Evolutionary conservation across 192 early-diverging fungal species (phyloP).

Genomic region (Gaertneriomyces sp.): DNA sequence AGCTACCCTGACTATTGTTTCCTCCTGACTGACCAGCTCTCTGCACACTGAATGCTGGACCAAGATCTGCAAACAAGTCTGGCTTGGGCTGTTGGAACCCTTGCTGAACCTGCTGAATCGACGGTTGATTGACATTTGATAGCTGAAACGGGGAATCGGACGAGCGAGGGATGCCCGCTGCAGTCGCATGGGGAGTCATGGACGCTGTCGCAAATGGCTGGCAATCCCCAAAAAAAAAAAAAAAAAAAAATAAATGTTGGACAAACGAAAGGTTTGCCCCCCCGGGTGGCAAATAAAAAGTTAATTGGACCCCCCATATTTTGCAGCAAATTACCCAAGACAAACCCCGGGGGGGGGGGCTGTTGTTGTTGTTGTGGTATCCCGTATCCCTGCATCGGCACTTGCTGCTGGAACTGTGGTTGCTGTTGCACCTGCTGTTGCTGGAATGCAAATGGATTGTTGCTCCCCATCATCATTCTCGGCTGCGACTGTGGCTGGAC

Average conservation of each 20-base stretch:
- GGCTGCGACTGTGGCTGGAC: constrained; percentile 10
- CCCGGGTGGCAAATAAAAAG: background rate
- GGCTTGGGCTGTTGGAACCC: background rate
- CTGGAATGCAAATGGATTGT: constrained; percentile 13
- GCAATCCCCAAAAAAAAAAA: too few species aligned
- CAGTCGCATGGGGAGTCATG: too few species aligned
- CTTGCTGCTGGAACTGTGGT: constrained; percentile 15
- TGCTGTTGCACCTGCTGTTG: constrained; percentile 28
- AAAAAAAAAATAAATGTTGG: too few species aligned
- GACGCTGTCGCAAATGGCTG: too few species aligned
- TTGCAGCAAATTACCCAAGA: background rate
- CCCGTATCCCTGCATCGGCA: constrained; percentile 1
- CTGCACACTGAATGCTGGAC: background rate
- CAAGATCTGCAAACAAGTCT: constrained; percentile 2
- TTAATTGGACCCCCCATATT: constrained; percentile 3
- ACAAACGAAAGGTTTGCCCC: background rate
- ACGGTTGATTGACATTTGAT: too few species aligned
- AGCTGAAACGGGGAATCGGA: too few species aligned
- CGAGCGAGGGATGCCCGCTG: too few species aligned
- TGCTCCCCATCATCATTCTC: background rate
- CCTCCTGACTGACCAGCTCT: too few species aligned
- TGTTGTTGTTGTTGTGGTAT: background rate
- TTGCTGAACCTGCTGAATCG: too few species aligned
- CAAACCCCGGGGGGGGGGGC: background rate
- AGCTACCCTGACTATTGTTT: too few species aligned